Evolutionary conservation across 2,329 filamentous ascomycete genomes (phyloP).

Genomic region (Basipetospora chlamydospora): DNA sequence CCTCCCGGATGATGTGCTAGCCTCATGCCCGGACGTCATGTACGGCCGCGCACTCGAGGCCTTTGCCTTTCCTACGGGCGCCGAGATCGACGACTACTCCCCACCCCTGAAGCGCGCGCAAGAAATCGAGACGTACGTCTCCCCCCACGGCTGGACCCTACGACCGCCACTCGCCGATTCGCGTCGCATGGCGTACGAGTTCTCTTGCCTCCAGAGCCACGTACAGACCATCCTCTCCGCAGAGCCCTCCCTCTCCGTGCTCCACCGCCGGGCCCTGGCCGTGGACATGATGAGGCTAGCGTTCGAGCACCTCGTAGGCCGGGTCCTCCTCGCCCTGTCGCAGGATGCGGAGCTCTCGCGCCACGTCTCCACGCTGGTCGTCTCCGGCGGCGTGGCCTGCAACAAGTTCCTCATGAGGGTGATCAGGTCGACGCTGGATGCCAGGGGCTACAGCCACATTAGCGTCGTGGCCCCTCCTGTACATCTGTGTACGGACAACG

Average conservation of each 20-base stretch:
- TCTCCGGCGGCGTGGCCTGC: constrained; percentile 82
- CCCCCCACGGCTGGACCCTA: constrained; percentile 45
- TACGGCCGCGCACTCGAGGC: constrained; percentile 68
- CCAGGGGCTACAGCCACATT: constrained; percentile 48
- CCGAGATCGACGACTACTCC: constrained; percentile 27
- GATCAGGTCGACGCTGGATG: constrained; percentile 39
- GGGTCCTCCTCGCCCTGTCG: constrained; percentile 54
- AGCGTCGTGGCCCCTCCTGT: constrained; percentile 60
- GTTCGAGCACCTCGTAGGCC: constrained; percentile 75
- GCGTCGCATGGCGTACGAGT: constrained; percentile 53
- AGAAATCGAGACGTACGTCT: constrained; percentile 32
- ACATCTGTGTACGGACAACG: constrained; percentile 80
- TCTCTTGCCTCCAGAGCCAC: constrained; percentile 54
- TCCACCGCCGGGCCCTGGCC: constrained; percentile 56
- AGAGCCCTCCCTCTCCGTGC: constrained; percentile 26
- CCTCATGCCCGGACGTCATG: constrained; percentile 47
- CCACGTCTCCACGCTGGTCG: constrained; percentile 48
- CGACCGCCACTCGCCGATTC: constrained; percentile 48
- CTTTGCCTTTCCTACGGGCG: constrained; percentile 53
- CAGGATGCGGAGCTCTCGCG: constrained; percentile 15
- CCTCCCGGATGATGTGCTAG: constrained; percentile 46
- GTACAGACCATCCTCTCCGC: constrained; percentile 40
- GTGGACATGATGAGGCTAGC: constrained; percentile 60
- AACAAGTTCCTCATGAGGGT: constrained; percentile 68
- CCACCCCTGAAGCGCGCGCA: constrained; percentile 43